phyloP scores from a whole-genome alignment of 2,329 filamentous ascomycete genomes.

The Cladophialophora yegresii region DNA sequence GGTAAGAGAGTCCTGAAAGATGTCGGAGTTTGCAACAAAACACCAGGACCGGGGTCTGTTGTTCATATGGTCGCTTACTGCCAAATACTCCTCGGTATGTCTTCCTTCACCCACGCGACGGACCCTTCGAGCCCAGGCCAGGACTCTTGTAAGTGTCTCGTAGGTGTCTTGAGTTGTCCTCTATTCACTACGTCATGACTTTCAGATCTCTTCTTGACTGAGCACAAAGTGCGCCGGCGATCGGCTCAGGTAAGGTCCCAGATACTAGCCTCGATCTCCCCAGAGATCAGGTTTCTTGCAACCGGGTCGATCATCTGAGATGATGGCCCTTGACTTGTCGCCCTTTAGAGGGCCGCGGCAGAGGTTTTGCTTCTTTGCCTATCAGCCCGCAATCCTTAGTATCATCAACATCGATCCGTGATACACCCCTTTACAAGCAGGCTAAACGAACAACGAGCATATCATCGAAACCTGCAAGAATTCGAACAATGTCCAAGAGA shows the following conservation, averaged over 20 bases:
- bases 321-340: not conserved
- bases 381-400: not conserved
- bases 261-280: conserved; percentile 1
- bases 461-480: not conserved
- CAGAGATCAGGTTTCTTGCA: not conserved
- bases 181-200: conserved; percentile 20
- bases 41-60: not conserved
- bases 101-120: not conserved
- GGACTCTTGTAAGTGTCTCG: not conserved
- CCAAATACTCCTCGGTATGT: not conserved
- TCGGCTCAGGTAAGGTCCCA: not conserved
- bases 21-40: not conserved
- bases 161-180: no score
- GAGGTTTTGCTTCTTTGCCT: not conserved
- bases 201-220: conserved; percentile 3
- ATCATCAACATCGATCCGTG: not conserved
- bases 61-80: not conserved
- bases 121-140: not conserved
- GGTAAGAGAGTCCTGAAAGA: not conserved
- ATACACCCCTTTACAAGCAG: not conserved
- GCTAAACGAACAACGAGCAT: not conserved
- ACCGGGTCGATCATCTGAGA: not conserved
- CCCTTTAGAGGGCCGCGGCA: not conserved
- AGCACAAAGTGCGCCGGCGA: not conserved
- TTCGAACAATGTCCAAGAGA: conserved; percentile 38